Percentiles rank a stretch among this genome's conserved stretches.
These are phyloP conservation scores for Syncephalastrum racemosum DNA, from an alignment of 371 early-diverging fungal species.

Conservation along the genomic window DNA sequence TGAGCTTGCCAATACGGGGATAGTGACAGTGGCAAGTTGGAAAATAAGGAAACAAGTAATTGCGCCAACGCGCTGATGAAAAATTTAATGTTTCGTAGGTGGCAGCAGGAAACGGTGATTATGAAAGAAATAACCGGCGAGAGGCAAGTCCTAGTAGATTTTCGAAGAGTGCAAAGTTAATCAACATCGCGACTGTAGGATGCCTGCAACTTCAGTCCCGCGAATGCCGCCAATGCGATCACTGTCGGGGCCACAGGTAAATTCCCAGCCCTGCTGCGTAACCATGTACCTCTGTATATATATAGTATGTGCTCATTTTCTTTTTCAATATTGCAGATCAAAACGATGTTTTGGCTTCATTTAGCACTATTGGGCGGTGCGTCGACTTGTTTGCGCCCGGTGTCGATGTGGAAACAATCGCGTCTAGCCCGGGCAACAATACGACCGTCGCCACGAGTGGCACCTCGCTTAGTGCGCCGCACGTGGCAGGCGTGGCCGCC, in stretches of 20 bases:
- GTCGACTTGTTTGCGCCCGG: constrained; percentile 71
- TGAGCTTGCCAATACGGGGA: constrained; percentile 7
- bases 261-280: too few relatives aligned
- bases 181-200: constrained; percentile 27
- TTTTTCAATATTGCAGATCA: constrained; percentile 26
- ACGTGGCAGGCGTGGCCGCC: constrained; percentile 17
- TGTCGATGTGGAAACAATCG: constrained; percentile 13
- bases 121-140: constrained; percentile 14
- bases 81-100: constrained; percentile 5
- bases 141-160: constrained; percentile 26
- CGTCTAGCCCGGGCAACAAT: not conserved
- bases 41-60: not conserved
- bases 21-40: constrained; percentile 12
- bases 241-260: constrained; percentile 60
- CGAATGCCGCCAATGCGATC: constrained; percentile 51
- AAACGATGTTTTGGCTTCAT: constrained; percentile 61
- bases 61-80: too few relatives aligned
- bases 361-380: constrained; percentile 78
- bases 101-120: constrained; percentile 28
- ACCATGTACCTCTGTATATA: too few relatives aligned
- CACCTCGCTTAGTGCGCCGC: constrained; percentile 20
- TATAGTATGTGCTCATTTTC: not conserved
- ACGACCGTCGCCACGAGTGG: constrained; percentile 11
- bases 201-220: constrained; percentile 67
- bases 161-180: constrained; percentile 12